These are phyloP conservation scores for Chlorokybus atmophyticus DNA, from an alignment of 139 green algal species.

Conservation along the genomic window DNA sequence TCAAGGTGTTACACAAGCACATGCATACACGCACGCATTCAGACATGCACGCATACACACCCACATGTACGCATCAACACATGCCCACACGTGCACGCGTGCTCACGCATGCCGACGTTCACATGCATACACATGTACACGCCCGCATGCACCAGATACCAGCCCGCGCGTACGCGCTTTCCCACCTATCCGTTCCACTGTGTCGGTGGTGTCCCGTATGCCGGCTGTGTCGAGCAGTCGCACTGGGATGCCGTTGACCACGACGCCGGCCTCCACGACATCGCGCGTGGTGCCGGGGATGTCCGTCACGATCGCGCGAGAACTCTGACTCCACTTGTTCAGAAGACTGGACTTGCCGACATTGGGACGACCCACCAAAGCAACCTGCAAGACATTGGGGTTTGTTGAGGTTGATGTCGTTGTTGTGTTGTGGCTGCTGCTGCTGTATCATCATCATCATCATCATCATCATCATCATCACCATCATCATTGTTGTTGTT, in stretches of 20 bases:
- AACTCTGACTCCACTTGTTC: constrained; percentile 62
- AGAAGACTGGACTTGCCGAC: constrained; percentile 92
- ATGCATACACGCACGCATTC: no score
- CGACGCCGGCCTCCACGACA: constrained; percentile 71
- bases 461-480: no score
- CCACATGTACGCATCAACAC: no score
- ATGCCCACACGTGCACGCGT: no score
- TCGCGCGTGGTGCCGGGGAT: constrained; percentile 89
- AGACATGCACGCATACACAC: no score
- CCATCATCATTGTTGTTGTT: no score
- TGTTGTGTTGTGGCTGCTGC: no score
- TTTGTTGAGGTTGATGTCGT: no score
- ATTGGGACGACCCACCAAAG: constrained; percentile 85
- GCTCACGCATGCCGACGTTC: no score
- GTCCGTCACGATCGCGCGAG: constrained; percentile 85
- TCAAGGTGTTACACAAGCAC: no score
- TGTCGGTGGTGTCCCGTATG: constrained; percentile 56
- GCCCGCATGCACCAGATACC: not conserved
- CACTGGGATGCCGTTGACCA: constrained; percentile 66
- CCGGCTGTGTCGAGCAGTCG: constrained; percentile 89
- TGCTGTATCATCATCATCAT: no score
- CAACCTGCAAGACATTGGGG: no score
- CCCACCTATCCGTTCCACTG: constrained; percentile 61
- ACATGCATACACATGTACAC: not conserved
- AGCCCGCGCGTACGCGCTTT: not conserved